phyloP scores from a whole-genome alignment of 306 rosid genomes.

The Luffa acutangula region DNA sequence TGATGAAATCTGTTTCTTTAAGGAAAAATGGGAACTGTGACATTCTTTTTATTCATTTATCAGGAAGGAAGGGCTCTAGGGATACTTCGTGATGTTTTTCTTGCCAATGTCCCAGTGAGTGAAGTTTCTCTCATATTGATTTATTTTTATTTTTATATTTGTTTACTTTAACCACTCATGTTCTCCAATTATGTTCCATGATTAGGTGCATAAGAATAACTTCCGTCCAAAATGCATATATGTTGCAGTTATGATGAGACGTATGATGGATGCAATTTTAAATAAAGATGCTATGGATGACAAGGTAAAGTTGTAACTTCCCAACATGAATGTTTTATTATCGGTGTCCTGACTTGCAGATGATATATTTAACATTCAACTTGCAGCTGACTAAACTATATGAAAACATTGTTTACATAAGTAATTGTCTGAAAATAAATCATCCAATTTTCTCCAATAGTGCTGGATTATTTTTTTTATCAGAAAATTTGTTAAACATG shows the following conservation, averaged over 20 bases:
- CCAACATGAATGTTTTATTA: neutral
- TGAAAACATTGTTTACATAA: neutral
- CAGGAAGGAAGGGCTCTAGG: slow-evolving; percentile 50
- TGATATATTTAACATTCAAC: neutral
- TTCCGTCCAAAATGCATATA: slow-evolving; percentile 78
- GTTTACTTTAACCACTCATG: neutral
- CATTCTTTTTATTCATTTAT: slow-evolving; percentile 1
- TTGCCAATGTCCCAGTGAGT: slow-evolving; percentile 77
- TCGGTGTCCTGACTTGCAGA: neutral
- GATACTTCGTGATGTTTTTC: slow-evolving; percentile 57
- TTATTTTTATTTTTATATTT: slow-evolving; percentile 6
- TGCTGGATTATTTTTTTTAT: neutral
- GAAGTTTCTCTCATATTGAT: slow-evolving; percentile 9
- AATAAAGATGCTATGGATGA: slow-evolving; percentile 94
- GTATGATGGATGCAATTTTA: slow-evolving; percentile 85
- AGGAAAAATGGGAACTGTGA: slow-evolving; percentile 9
- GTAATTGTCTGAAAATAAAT: neutral
- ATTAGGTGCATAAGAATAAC: slow-evolving; percentile 51
- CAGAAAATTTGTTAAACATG: neutral
- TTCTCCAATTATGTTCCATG: slow-evolving; percentile 8
- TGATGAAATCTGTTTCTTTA: neutral
- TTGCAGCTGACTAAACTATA: neutral
- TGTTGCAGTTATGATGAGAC: slow-evolving; percentile 81
- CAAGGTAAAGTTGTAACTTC: slow-evolving; percentile 42
- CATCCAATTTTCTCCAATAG: neutral